Evolutionary conservation across 1,284 basidiomycete genomes (phyloP), one percentile per base, ranked within the genome.

Genomic region (Tetrapyrgos nigripes): DNA sequence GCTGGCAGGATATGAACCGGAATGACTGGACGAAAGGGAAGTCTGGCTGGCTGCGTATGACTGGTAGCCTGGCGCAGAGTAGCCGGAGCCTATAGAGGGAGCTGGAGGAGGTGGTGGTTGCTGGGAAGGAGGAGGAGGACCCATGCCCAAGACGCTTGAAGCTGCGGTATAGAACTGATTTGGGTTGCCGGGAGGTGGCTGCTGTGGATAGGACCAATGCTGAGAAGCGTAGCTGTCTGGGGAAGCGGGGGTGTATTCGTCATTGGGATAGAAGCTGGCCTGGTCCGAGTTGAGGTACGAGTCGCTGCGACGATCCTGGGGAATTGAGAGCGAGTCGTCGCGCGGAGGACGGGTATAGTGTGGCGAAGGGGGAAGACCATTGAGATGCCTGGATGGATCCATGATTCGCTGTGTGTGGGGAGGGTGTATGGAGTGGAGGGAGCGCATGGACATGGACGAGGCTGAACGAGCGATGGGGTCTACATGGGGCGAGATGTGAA

Each of bases 61-160:
- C 27, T 55, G n/a, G 33, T 57, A 60, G 11, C 50, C 35, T 21
- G 48, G 44, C n/a, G 29, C 37, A 17, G 46, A 50, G 24, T 57
- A 54, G 47, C 21, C 44, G 26, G 51, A 43, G 26, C 45, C 37
- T 24, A n/a, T 29, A 19, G 52, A n/a, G 9, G 60, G 48, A 17
- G 62, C 65, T 50, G 62, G 67, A 29, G 69, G 31, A 19, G 57
- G 21, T 21, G 71, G 65, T 14, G 74, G 69, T 48, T 70, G 63
- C 40, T 63, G 69, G 26, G 74, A 64, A n/a, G 74, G 76, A 23
- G 78, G 80, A 56, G 85, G 85, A 27, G 84, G 86, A 0, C 80
- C 83, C 83, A 89, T 86, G 24, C 93, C 93, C 8, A 96, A 80
- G 21, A 94, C 89, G 69, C 91, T 87, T 29, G 90, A 93, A 3